Percentiles rank a stretch among this genome's conserved stretches.
Evolutionary conservation across 2,329 filamentous ascomycete genomes (phyloP).

Genomic region (Stagonosporopsis chrysanthemi): DNA sequence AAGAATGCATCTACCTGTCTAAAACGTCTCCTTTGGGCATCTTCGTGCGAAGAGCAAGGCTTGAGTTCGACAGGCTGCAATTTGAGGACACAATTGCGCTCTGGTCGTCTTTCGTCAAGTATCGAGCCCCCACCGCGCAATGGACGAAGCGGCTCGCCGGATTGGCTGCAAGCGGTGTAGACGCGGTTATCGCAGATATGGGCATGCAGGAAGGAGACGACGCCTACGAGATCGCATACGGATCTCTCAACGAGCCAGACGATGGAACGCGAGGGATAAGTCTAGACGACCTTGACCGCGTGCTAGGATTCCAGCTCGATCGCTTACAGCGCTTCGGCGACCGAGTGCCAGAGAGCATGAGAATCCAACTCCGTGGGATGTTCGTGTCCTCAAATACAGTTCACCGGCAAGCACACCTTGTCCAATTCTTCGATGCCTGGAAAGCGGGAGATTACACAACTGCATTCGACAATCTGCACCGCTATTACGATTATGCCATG

Average conservation of each 20-base stretch:
- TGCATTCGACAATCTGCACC: constrained; percentile 88
- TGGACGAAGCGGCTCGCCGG: constrained; percentile 59
- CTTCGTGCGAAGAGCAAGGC: constrained; percentile 76
- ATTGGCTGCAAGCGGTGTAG: constrained; percentile 54
- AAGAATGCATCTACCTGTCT: constrained; percentile 66
- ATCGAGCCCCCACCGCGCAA: constrained; percentile 76
- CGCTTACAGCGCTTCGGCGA: constrained; percentile 87
- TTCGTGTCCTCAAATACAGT: constrained; percentile 71
- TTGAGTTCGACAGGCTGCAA: constrained; percentile 81
- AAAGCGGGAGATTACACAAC: constrained; percentile 87
- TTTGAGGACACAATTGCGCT: constrained; percentile 81
- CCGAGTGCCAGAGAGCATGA: constrained; percentile 77
- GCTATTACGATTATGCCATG: constrained; percentile 97
- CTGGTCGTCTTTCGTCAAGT: constrained; percentile 84
- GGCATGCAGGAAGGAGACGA: constrained; percentile 60
- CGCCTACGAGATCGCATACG: constrained; percentile 61
- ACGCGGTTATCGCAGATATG: constrained; percentile 68
- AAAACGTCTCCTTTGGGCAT: constrained; percentile 80
- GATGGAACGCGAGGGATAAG: constrained; percentile 63
- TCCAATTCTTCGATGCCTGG: constrained; percentile 92
- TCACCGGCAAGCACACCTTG: constrained; percentile 78
- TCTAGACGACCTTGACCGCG: constrained; percentile 78
- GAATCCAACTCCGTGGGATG: constrained; percentile 72
- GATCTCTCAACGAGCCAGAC: constrained; percentile 53
- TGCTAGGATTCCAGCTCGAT: constrained; percentile 88